Percentiles rank a stretch among this genome's conserved stretches.
Evolutionary conservation across 306 rosid species (phyloP).

Genomic region (Aeschynomene evenia): DNA sequence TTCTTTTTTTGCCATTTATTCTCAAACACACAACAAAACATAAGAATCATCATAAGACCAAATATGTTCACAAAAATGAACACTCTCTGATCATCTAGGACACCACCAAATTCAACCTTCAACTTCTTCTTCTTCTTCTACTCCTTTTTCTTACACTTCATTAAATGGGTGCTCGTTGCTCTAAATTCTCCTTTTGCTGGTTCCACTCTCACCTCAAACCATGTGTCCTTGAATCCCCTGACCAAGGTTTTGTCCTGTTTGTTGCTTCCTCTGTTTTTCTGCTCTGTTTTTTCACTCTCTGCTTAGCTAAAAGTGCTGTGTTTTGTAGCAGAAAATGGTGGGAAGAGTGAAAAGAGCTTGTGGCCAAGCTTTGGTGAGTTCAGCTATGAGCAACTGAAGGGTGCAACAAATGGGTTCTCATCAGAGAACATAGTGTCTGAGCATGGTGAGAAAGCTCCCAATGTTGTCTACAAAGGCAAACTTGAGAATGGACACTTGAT

Average conservation of each 20-base stretch:
- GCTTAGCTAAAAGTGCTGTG: background rate
- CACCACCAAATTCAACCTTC: conserved; percentile 23
- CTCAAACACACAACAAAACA: conserved; percentile 21
- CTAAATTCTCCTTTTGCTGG: conserved; percentile 89
- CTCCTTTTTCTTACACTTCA: background rate
- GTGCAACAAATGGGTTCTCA: conserved; percentile 66
- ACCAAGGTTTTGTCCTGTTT: conserved; percentile 62
- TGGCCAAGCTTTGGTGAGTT: conserved; percentile 74
- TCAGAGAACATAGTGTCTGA: conserved; percentile 85
- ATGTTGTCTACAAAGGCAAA: conserved; percentile 79
- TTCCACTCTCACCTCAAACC: conserved; percentile 75
- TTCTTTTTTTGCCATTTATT: conserved; percentile 33
- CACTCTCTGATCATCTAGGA: conserved; percentile 32
- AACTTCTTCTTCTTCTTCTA: background rate
- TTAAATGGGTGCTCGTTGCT: conserved; percentile 91
- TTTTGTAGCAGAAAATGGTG: conserved; percentile 72
- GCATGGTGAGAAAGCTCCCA: conserved; percentile 95
- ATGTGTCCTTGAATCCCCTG: conserved; percentile 78
- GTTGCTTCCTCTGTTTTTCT: background rate
- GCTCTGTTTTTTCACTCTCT: background rate
- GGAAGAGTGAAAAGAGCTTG: conserved; percentile 45
- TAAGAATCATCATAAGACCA: conserved; percentile 14
- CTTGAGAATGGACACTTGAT: conserved; percentile 60
- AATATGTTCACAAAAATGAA: conserved; percentile 36
- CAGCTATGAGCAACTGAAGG: conserved; percentile 68